Percentiles rank a stretch among this genome's conserved stretches.
phyloP scores from a whole-genome alignment of 73 alveolate genomes.

The Loxodes magnus region DNA sequence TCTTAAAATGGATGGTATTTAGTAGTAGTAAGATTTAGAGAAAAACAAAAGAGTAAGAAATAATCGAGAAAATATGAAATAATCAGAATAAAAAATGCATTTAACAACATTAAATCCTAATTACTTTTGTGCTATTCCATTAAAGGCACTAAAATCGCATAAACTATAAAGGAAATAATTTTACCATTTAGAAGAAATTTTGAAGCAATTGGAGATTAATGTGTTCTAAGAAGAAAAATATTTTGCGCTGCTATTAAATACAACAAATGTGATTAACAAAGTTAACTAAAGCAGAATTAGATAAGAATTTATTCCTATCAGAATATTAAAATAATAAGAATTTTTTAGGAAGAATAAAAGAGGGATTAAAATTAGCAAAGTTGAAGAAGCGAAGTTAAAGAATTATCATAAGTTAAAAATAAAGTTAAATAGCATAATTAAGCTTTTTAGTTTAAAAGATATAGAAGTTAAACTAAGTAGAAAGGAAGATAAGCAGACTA shows the following conservation, averaged over 20 bases:
- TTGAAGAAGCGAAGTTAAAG: too few species aligned
- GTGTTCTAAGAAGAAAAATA: conserved; percentile 83
- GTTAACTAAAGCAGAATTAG: too few species aligned
- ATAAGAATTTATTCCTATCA: too few species aligned
- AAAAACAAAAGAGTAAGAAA: conserved; percentile 93
- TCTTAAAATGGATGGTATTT: too few species aligned
- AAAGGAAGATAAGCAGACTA: too few species aligned
- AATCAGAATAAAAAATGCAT: conserved; percentile 87
- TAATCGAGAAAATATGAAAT: conserved; percentile 86
- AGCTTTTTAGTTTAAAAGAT: too few species aligned
- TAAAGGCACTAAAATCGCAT: conserved; percentile 54
- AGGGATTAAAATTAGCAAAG: conserved; percentile 64
- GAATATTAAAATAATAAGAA: conserved; percentile 84
- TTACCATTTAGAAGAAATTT: conserved; percentile 60
- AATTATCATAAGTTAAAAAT: too few species aligned
- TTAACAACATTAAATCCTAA: conserved; percentile 92
- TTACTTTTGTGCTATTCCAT: conserved; percentile 83
- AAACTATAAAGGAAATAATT: conserved; percentile 57
- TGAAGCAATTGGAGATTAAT: conserved; percentile 67
- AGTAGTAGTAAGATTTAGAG: too few species aligned
- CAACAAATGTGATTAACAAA: too few species aligned
- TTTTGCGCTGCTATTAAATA: conserved; percentile 78
- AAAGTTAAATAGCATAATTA: too few species aligned
- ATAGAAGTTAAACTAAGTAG: too few species aligned
- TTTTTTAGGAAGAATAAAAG: conserved; percentile 87